Base-by-base conservation (phyloP, 768 basidiomycete genomes). In the Astraeus odoratus region DNA sequence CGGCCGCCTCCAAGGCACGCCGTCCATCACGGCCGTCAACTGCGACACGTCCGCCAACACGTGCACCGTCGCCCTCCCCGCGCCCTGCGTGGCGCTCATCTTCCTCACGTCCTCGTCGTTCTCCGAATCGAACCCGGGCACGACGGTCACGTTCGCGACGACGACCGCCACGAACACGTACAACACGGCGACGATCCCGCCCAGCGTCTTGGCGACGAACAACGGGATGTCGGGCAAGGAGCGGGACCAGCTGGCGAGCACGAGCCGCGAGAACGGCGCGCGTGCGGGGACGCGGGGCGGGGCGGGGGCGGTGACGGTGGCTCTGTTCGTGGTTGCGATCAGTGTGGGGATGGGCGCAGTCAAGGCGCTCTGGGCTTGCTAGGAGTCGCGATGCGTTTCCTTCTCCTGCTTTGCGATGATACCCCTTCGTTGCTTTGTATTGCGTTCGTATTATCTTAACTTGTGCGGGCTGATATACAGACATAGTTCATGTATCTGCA, bases 151-250 rank as follows among this genome's bases (percentile, higher is more conserved):
- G 10, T 65, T 57, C 25, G 56, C 60, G 42, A 61, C 60, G 4
- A 70, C 70, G 2, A 57, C 60, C 13, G 54, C 57, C 8, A 68
- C 57, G 47, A 64, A 44, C 45, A 56, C 55, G 10, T 33, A 18
- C 3, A 59, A 51, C 20, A 64, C 62, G 6, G 62, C 64, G 1
- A 67, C 64, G 0, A 59, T 72, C 6, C 57, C 68, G 49, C 61
- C 67, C 7, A 54, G 48, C 19, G 64, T 64, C 2, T 42, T 74
- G 42, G 58, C 62, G 22, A 71, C 71, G 9, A 63, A 63, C 23
- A 73, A 74, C 50, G 72, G 72, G 1, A 60, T 65, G 33, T 53
- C 48, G 26, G 64, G 60, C 2, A 49, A 47, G 12, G 52, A 52
- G 29, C 39, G 45, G 29, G 19, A 48, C 16, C 37, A 36, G 20